Evolutionary conservation across 495 filamentous ascomycete genomes (phyloP).

Genomic region (Penicillium egyptiacum): DNA sequence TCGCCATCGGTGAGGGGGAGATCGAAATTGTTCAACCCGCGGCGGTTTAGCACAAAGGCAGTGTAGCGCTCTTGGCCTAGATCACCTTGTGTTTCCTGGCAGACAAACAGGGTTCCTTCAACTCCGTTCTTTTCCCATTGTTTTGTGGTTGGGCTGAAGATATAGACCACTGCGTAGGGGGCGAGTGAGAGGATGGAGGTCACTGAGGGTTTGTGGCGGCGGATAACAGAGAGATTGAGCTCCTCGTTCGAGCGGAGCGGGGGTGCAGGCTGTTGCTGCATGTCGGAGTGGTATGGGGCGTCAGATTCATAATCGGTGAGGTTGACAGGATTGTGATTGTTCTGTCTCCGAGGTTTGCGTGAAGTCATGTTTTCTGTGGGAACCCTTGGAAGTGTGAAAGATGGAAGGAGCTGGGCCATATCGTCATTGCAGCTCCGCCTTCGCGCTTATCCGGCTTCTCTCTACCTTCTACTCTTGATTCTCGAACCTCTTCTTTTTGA

Average conservation of each 20-base stretch:
- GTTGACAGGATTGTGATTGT: slow-evolving; percentile 34
- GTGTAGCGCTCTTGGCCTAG: slow-evolving; percentile 54
- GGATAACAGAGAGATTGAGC: slow-evolving; percentile 77
- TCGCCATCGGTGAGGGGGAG: slow-evolving; percentile 50
- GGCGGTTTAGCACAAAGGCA: slow-evolving; percentile 62
- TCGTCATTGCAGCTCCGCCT: slow-evolving; percentile 15
- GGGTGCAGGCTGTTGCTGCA: slow-evolving; percentile 38
- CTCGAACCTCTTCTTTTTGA: not conserved
- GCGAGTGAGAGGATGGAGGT: slow-evolving; percentile 69
- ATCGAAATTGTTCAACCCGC: slow-evolving; percentile 60
- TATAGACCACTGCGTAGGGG: slow-evolving; percentile 76
- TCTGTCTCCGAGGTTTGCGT: slow-evolving; percentile 37
- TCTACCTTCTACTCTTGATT: not conserved
- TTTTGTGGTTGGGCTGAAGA: slow-evolving; percentile 58
- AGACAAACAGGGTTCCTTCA: slow-evolving; percentile 83
- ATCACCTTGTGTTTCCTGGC: slow-evolving; percentile 51
- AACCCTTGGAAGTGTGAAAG: slow-evolving; percentile 1
- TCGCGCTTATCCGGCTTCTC: slow-evolving; percentile 7
- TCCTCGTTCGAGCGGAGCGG: slow-evolving; percentile 69
- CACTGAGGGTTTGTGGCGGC: slow-evolving; percentile 69
- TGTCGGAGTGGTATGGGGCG: slow-evolving; percentile 47
- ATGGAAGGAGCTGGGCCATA: slow-evolving; percentile 3
- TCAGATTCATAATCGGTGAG: slow-evolving; percentile 69
- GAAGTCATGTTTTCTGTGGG: slow-evolving; percentile 30
- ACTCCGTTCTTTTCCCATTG: slow-evolving; percentile 76